phyloP scores from a whole-genome alignment of 345 rosid species.

The Alliaria petiolata region DNA sequence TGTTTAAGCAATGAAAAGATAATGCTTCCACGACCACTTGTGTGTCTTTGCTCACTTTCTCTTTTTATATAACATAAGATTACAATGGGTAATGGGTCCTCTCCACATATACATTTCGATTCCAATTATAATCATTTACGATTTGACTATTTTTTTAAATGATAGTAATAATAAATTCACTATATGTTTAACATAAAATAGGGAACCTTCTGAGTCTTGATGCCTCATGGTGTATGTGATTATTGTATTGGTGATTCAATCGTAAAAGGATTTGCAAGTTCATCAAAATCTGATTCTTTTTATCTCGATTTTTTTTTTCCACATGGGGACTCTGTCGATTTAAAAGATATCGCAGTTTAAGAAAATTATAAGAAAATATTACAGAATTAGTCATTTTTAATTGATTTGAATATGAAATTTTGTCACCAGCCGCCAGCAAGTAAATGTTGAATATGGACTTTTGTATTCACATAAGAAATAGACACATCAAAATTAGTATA shows the following conservation, averaged over 20 bases:
- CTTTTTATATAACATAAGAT: neutral
- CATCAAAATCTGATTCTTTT: neutral
- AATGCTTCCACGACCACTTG: conserved; percentile 26
- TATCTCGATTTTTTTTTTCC: neutral
- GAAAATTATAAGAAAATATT: neutral
- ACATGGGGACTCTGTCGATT: neutral
- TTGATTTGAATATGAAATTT: neutral
- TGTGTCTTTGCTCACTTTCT: conserved; percentile 14
- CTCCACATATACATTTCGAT: neutral
- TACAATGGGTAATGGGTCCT: conserved; percentile 24
- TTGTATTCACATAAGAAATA: neutral
- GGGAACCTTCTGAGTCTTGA: neutral
- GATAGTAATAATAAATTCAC: neutral
- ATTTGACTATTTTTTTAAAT: neutral
- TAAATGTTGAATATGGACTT: neutral
- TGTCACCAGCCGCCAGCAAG: neutral
- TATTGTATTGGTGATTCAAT: neutral
- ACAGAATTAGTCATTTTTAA: neutral
- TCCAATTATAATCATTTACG: neutral
- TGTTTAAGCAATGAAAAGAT: conserved; percentile 10
- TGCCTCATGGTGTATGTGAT: neutral
- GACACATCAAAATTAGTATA: neutral
- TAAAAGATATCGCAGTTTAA: neutral
- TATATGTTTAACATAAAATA: neutral
- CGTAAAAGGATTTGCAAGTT: neutral